Base-by-base conservation (phyloP, 2,329 filamentous ascomycete species). In the Cryphonectria japonica region DNA sequence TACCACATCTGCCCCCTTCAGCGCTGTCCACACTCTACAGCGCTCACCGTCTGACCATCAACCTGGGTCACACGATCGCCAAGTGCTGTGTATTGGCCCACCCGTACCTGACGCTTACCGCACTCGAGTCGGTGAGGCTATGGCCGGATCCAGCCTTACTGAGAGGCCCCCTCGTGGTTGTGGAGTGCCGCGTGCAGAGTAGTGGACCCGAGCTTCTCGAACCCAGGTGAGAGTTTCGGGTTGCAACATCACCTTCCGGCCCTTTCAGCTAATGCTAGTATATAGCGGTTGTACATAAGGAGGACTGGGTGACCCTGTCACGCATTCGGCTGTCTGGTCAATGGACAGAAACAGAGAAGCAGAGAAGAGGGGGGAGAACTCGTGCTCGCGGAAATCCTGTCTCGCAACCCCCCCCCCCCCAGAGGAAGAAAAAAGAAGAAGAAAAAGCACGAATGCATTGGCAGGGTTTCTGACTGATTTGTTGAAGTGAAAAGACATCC, bases 111-210 rank as follows among this genome's bases (percentile, higher is more conserved):
- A 52, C 67, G 59, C 67, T 63, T 52, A 64, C 29, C 50, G 43
- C 63, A 50, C 43, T 26, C 67, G 41, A 69, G 67, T 69, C 67
- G 67, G 67, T 69, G 67, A 69, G 67, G 67, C 46, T 59, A 60
- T 37, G 67, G 67, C 43, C 29, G 46, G 46, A 19, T 43, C 59
- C 60, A 69, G 67, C 67, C 60, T 63, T 69, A 29, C 39, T 62
- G 46, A 62, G 43, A 64, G n/a, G 16, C 19, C 34, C 54, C 59
- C 66, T 67, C 66, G 66, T 67, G 66, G 41, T 46, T 65, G 43
- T 65, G 63, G 63, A 52, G 63, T 52, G 63, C 63, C 63, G 41
- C 63, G 63, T 65, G 63, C 63, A 29, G 34, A 34, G 34, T 29
- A 32, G 63, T 52, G 63, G 43, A 52, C 41, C 63, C 63, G 26